Evolutionary conservation across 2,329 filamentous ascomycete genomes (phyloP), one percentile per base, ranked within the genome.

Genomic region (Pyrenophora tritici-repentis): DNA sequence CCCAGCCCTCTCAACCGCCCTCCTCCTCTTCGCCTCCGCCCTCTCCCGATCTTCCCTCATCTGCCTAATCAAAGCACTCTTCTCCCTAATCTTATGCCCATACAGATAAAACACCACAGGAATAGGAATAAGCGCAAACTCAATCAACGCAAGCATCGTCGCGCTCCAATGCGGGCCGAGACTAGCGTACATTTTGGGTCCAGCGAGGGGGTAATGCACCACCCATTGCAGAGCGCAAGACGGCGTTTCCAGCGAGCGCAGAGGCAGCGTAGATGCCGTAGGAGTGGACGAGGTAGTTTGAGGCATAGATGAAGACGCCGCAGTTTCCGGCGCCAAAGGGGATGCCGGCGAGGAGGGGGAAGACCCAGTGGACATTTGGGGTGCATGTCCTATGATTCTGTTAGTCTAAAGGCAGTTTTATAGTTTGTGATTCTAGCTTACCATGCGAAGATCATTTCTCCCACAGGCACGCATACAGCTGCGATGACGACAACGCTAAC

Each of bases 391-490:
- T 53, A 4, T 3, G 18, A 48, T 26, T 4, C 7, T 1, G 7
- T 8, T 8, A 2, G 10, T 32, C n/a, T n/a, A n/a, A n/a, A n/a
- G n/a, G n/a, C n/a, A n/a, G n/a, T n/a, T n/a, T n/a, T n/a, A n/a
- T n/a, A n/a, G n/a, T n/a, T n/a, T n/a, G n/a, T n/a, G n/a, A n/a
- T n/a, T n/a, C 14, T n/a, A 6, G 33, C 50, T 36, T 24, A 53
- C 91, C 91, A 96, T 0, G 89, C 85, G 67, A 97, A 97, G 71
- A 87, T 88, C 18, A 97, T 82, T 72, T 96, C 87, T 13, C 91
- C 92, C 3, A 90, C 72, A 0, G 91, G 88, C 0, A 89, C 85
- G 1, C 90, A 76, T 1, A 95, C 70, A 0, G 90, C 84, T 3
- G 88, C 90, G 20, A 96, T 83, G 61, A 87, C 90, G 65, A 96